phyloP scores from a whole-genome alignment of 176 grass and related monocot genomes.

The Oryza rufipogon region DNA sequence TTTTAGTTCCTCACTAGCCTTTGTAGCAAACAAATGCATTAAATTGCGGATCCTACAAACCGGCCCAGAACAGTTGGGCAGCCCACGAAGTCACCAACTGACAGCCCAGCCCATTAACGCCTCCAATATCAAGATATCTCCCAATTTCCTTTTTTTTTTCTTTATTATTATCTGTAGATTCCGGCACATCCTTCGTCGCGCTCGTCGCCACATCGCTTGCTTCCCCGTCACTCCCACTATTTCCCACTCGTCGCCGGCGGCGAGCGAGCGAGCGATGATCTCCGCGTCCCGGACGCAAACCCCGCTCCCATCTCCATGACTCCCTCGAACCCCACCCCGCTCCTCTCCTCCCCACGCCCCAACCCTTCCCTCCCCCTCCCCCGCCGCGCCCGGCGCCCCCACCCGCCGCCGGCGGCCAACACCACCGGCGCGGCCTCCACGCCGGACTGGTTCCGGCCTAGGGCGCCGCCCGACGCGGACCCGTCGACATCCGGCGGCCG shows the following conservation, averaged over 20 bases:
- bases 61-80: not conserved
- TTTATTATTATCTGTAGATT: not conserved
- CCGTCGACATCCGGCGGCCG: slow-evolving; percentile 44
- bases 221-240: slow-evolving; percentile 4
- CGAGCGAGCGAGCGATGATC: slow-evolving; percentile 64
- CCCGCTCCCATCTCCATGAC: slow-evolving; percentile 47
- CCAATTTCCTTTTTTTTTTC: not conserved
- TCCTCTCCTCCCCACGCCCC: slow-evolving; percentile 37
- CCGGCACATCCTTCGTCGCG: not conserved
- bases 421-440: slow-evolving; percentile 61
- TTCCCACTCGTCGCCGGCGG: slow-evolving; percentile 38
- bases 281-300: slow-evolving; percentile 28
- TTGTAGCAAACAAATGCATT: too few relatives aligned
- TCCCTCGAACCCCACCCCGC: slow-evolving; percentile 30
- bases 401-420: slow-evolving; percentile 48
- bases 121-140: slow-evolving; percentile 18
- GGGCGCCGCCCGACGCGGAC: slow-evolving; percentile 21
- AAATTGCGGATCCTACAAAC: too few relatives aligned
- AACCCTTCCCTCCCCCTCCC: slow-evolving; percentile 16
- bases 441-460: slow-evolving; percentile 76
- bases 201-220: slow-evolving; percentile 13
- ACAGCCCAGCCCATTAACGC: not conserved
- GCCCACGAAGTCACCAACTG: too few relatives aligned
- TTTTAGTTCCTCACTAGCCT: too few relatives aligned
- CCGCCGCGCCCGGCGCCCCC: slow-evolving; percentile 4